Conservation (phyloP, 2,329 filamentous ascomycete genomes). For the Penicillium nordicum region DNA sequence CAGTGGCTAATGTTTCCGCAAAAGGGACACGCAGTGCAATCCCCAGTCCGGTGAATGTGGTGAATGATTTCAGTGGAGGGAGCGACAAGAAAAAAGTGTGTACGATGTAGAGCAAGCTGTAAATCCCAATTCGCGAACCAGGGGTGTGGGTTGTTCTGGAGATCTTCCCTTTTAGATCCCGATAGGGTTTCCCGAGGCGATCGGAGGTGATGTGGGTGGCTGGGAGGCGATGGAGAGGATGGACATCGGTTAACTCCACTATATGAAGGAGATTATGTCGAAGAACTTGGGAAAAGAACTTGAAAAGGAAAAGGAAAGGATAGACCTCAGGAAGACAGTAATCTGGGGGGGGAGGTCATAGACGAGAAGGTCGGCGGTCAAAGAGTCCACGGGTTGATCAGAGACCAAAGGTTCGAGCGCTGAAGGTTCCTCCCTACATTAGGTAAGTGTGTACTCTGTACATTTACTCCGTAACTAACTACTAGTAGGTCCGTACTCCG, state of each 20-base stretch:
- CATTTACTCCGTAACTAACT: too few species aligned
- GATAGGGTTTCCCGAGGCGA: constrained; percentile 3
- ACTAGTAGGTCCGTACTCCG: too few species aligned
- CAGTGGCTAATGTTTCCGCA: constrained; percentile 12
- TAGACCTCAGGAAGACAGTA: not conserved
- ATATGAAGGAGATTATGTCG: not conserved
- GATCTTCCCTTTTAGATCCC: not conserved
- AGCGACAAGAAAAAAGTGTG: not conserved
- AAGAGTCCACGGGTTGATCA: constrained; percentile 18
- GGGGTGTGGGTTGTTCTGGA: not conserved
- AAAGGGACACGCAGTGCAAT: not conserved
- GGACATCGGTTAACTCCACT: not conserved
- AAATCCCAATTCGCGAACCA: constrained; percentile 1
- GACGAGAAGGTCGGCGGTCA: not conserved
- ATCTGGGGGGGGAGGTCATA: not conserved
- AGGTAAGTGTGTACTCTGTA: not conserved
- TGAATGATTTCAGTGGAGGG: not conserved
- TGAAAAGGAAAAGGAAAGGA: not conserved
- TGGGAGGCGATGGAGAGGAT: constrained; percentile 1
- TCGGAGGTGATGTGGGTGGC: not conserved
- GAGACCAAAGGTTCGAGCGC: not conserved
- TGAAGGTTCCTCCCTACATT: too few species aligned
- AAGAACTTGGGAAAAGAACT: not conserved
- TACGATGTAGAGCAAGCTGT: not conserved
- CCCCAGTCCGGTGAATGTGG: not conserved